These are phyloP conservation scores for Colletotrichum sp. DNA, from an alignment of 2,329 filamentous ascomycete species.

Conservation along the genomic window DNA sequence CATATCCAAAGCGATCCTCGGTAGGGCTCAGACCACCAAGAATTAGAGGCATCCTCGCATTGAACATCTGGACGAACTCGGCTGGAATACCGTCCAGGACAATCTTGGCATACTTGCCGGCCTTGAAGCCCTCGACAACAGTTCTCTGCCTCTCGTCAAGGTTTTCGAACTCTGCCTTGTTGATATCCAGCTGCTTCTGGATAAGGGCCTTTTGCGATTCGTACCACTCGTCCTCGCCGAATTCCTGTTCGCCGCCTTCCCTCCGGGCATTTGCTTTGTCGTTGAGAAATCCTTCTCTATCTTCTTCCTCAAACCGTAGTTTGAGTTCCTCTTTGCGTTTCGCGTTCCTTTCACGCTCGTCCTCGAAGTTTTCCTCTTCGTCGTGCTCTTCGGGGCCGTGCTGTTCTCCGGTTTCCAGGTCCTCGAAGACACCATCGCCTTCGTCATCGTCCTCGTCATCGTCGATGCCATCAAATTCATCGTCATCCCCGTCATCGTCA, in stretches of 20 bases:
- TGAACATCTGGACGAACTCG: conserved; percentile 87
- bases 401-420: conserved; percentile 79
- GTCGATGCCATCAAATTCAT: conserved; percentile 55
- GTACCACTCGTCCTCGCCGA: conserved; percentile 99
- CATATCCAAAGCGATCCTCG: conserved; percentile 93
- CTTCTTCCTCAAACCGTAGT: conserved; percentile 94
- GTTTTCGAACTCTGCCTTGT: conserved; percentile 88
- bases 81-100: conserved; percentile 88
- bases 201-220: conserved; percentile 94
- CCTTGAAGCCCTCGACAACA: conserved; percentile 87
- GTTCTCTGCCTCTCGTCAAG: conserved; percentile 85
- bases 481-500: conserved; percentile 55
- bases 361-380: conserved; percentile 69
- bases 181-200: conserved; percentile 96
- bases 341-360: conserved; percentile 90
- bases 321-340: conserved; percentile 93
- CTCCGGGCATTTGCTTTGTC: conserved; percentile 80
- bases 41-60: conserved; percentile 81
- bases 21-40: conserved; percentile 92
- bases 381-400: conserved; percentile 46
- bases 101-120: conserved; percentile 91
- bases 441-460: conserved; percentile 57
- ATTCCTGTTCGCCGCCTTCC: conserved; percentile 77
- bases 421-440: conserved; percentile 61
- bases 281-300: conserved; percentile 93